Percentiles rank a stretch among this genome's conserved stretches.
Evolutionary conservation across 305 asterid species (phyloP).

Genomic region (Fraxinus platypoda): DNA sequence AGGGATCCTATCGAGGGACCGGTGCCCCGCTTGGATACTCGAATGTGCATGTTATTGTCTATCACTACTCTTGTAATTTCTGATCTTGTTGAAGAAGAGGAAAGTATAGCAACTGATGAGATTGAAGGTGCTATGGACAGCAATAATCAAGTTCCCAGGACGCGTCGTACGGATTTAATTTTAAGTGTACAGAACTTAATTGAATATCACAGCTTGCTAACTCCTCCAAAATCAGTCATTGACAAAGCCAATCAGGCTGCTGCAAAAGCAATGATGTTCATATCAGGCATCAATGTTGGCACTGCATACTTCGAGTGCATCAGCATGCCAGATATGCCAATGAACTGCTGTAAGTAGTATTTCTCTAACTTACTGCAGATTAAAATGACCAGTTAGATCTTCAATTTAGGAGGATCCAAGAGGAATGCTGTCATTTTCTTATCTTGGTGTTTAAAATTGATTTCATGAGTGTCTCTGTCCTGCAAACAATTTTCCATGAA

Average conservation of each 20-base stretch:
- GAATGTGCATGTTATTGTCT: slow-evolving; percentile 83
- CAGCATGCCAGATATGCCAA: slow-evolving; percentile 68
- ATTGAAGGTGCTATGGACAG: slow-evolving; percentile 33
- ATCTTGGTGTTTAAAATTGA: neutral
- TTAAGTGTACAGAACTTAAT: slow-evolving; percentile 74
- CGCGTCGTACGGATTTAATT: slow-evolving; percentile 58
- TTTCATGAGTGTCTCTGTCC: neutral
- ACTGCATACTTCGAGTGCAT: slow-evolving; percentile 66
- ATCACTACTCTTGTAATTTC: slow-evolving; percentile 82
- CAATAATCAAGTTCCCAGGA: slow-evolving; percentile 39
- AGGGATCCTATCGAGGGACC: slow-evolving; percentile 99
- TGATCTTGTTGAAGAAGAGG: slow-evolving; percentile 94
- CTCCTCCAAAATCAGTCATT: slow-evolving; percentile 73
- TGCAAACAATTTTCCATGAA: neutral
- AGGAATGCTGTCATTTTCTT: neutral
- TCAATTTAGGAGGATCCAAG: neutral
- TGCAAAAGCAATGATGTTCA: slow-evolving; percentile 75
- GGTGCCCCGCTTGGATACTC: slow-evolving; percentile 91
- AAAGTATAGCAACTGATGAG: slow-evolving; percentile 43
- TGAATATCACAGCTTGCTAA: slow-evolving; percentile 73
- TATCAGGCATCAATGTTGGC: slow-evolving; percentile 58
- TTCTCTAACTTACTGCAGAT: neutral
- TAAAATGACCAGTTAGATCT: neutral
- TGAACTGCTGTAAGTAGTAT: slow-evolving; percentile 67
- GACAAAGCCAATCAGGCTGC: slow-evolving; percentile 91